Base-by-base conservation (phyloP, 192 early-diverging fungal genomes). In the Dissophora globulifera region DNA sequence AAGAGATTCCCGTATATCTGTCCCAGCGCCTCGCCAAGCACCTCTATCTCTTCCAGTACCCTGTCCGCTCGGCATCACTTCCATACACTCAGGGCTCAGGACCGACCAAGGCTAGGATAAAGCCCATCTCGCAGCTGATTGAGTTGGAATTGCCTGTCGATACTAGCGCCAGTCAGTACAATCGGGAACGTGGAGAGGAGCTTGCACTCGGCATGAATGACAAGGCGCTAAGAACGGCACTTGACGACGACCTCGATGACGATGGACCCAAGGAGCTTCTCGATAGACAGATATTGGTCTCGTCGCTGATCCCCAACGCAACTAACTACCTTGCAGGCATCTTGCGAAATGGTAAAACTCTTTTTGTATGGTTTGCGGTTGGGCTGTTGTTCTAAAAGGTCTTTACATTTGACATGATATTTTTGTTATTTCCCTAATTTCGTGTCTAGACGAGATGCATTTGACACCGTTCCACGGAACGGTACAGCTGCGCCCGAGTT, bases 271-370 rank as follows among this genome's bases (percentile, higher is more conserved):
- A 76, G 16, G 85, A 87, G 35, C 57, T 94, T 11, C 82, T 99
- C 16, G 94, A 99, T 50, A 92, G 84, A 52, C 91, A 92, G 55
- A 96, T 91, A 3, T 60, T 96, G 4, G 82, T 85, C 0, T 96
- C 95, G 1, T 85, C 91, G 1, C 62, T 92, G 4, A 79, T 97
- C 32, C 97, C 96, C 6, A 83, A 74, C 22, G 84, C 87, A 56
- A 91, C 92, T 41, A 91, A 88, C 35, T 99, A 96, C 71, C 76
- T 95, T 71, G 90, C 93, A 38, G 97, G 93, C 22, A 86, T 91
- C 12, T 51, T 97, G 4, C 82, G 84, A 48, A 81, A 93, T 46
- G 89, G 94, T 88, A 81, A 69, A 59, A 27, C 22, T 20, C 22
- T 35, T 38, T 38, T 38, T 38, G 7, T 38, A n/a, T n/a, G n/a